phyloP scores from a whole-genome alignment of 148 eudicot species.

The Heliamphora exappendiculata region DNA sequence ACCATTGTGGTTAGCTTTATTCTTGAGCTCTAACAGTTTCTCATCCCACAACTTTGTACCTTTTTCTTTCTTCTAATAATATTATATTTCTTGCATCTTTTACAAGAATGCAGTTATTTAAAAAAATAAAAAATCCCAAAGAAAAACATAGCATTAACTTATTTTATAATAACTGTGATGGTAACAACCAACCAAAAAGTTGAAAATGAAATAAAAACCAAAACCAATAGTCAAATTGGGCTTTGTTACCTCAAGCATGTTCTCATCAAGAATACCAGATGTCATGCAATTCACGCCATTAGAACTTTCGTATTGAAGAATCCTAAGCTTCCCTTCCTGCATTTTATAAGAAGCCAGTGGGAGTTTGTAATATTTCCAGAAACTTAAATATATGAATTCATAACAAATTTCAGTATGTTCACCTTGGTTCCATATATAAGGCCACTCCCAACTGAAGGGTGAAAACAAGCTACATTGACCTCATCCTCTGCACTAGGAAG shows the following conservation, averaged over 20 bases:
- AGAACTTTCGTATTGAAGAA: slow-evolving; percentile 64
- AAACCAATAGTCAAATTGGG: background rate
- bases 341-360: slow-evolving; percentile 13
- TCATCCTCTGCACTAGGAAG: slow-evolving; percentile 99
- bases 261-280: slow-evolving; percentile 48
- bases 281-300: slow-evolving; percentile 29
- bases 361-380: slow-evolving; percentile 1
- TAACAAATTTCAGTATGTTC: background rate
- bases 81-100: background rate
- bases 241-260: slow-evolving; percentile 56
- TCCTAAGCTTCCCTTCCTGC: slow-evolving; percentile 97
- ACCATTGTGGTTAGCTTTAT: background rate
- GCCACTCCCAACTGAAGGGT: slow-evolving; percentile 89
- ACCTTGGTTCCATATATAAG: slow-evolving; percentile 99
- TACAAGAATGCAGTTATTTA: background rate
- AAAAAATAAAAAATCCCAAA: background rate
- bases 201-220: background rate
- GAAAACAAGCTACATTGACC: slow-evolving; percentile 99
- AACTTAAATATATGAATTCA: background rate
- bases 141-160: background rate
- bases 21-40: background rate
- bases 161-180: background rate
- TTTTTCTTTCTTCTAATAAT: background rate
- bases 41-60: background rate
- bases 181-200: background rate